Evolutionary conservation across 305 asterid genomes (phyloP).

Genomic region (Fraxinus latifolia): DNA sequence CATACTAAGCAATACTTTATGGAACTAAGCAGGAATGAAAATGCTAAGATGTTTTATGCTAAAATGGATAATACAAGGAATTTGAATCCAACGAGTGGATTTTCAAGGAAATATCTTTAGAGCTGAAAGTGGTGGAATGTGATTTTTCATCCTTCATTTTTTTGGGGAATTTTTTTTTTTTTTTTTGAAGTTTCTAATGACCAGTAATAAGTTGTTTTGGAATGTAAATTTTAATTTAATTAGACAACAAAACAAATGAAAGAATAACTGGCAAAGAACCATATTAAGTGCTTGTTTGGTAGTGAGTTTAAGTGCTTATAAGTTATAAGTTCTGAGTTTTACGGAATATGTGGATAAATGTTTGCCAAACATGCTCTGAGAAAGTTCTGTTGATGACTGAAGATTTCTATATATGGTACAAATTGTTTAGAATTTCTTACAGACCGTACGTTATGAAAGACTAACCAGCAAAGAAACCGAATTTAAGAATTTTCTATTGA

Average conservation of each 20-base stretch:
- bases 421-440: not conserved
- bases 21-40: not conserved
- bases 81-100: not conserved
- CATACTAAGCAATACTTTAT: not conserved
- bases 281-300: not conserved
- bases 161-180: not conserved
- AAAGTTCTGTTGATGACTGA: not conserved
- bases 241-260: conserved; percentile 5
- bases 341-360: not conserved
- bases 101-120: not conserved
- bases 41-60: not conserved
- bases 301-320: not conserved
- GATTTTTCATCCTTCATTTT: not conserved
- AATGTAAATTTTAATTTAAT: not conserved
- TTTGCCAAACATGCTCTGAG: not conserved
- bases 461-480: not conserved
- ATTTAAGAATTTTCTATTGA: not conserved
- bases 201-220: not conserved
- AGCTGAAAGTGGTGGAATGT: not conserved
- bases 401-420: not conserved
- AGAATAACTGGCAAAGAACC: not conserved
- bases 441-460: not conserved
- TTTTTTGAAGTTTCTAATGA: not conserved
- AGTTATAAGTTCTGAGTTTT: not conserved
- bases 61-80: not conserved